Evolutionary conservation across 768 basidiomycete genomes (phyloP).

Genomic region (Cystobasidiopsis lactophilus): DNA sequence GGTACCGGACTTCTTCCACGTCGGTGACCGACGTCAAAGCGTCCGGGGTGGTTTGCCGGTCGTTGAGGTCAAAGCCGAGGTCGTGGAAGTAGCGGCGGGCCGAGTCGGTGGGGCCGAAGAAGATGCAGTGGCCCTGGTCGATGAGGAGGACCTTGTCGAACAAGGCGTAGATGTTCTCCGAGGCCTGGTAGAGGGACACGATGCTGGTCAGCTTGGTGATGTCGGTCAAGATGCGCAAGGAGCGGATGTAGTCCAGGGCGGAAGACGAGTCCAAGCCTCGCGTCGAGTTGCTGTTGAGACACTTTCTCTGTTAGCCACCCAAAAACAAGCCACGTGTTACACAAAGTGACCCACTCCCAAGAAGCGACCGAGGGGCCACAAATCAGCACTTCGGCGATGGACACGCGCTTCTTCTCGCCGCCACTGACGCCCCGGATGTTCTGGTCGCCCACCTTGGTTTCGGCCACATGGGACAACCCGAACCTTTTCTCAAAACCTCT

Average conservation of each 20-base stretch:
- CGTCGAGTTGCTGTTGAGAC: conserved; percentile 38
- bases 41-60: conserved; percentile 26
- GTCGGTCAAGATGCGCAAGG: conserved; percentile 28
- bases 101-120: conserved; percentile 43
- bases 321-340: conserved; percentile 28
- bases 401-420: conserved; percentile 24
- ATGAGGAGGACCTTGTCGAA: conserved; percentile 10
- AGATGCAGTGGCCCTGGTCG: conserved; percentile 43
- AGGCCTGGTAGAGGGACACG: conserved; percentile 31
- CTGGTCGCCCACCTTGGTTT: conserved; percentile 59
- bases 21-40: conserved; percentile 36
- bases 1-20: conserved; percentile 36
- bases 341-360: conserved; percentile 20
- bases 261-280: conserved; percentile 39
- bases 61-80: conserved; percentile 31
- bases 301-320: neutral
- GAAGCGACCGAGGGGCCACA: conserved; percentile 10
- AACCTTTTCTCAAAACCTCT: conserved; percentile 48
- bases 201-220: conserved; percentile 25
- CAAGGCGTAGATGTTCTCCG: conserved; percentile 22
- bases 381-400: conserved; percentile 13
- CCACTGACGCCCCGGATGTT: conserved; percentile 36
- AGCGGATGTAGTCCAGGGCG: conserved; percentile 29
- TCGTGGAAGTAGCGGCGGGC: conserved; percentile 50
- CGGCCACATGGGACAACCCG: conserved; percentile 47